These are phyloP conservation scores for Ganoderma resinaceum DNA, from an alignment of 1,284 basidiomycete genomes.

Conservation along the genomic window DNA sequence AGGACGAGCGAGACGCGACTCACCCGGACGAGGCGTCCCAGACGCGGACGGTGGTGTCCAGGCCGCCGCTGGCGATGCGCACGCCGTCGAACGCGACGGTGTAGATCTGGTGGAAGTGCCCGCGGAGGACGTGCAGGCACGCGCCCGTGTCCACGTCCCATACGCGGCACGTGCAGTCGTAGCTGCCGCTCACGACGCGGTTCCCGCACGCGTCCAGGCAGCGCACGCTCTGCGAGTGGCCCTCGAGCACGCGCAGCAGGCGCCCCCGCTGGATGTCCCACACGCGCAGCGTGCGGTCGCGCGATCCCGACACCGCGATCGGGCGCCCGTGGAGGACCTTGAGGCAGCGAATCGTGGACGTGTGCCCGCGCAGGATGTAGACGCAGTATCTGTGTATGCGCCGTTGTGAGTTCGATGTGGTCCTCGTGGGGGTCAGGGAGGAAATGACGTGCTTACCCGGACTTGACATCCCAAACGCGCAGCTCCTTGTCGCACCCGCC, in stretches of 20 bases:
- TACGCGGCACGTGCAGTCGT: constrained; percentile 86
- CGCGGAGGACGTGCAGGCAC: constrained; percentile 86
- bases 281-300: constrained; percentile 87
- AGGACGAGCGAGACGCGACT: constrained; percentile 29
- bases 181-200: constrained; percentile 87
- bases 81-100: constrained; percentile 92
- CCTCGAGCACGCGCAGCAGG: constrained; percentile 73
- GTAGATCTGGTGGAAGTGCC: constrained; percentile 94
- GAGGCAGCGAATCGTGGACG: constrained; percentile 91
- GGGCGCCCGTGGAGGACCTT: constrained; percentile 89
- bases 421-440: not conserved
- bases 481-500: constrained; percentile 93
- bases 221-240: constrained; percentile 86
- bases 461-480: constrained; percentile 90
- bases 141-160: constrained; percentile 76
- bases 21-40: constrained; percentile 88
- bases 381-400: constrained; percentile 67
- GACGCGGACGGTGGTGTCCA: constrained; percentile 91
- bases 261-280: constrained; percentile 92
- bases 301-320: constrained; percentile 88
- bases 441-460: constrained; percentile 59
- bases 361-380: constrained; percentile 85
- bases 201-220: constrained; percentile 90
- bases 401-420: not conserved
- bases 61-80: constrained; percentile 85